Evolutionary conservation across 345 rosid genomes (phyloP).

Genomic region (Litchi chinensis): DNA sequence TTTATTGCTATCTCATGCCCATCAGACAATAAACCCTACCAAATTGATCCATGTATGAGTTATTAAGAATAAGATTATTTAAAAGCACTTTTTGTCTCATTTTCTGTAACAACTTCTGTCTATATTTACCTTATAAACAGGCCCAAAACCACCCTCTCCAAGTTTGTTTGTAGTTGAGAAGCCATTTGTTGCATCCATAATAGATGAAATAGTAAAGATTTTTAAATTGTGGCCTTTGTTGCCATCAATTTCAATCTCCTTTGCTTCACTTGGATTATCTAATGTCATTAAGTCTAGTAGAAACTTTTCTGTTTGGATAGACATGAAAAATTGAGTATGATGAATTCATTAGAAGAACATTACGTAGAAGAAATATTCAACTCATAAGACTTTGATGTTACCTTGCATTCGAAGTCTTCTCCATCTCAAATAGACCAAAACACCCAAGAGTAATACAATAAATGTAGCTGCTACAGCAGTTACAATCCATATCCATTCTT

Average conservation of each 20-base stretch:
- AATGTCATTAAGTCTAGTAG: conserved; percentile 14
- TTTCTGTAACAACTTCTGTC: neutral
- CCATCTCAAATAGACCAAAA: neutral
- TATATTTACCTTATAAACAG: conserved; percentile 20
- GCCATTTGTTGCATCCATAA: conserved; percentile 16
- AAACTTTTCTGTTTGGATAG: neutral
- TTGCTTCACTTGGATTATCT: conserved; percentile 5
- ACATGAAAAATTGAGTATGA: neutral
- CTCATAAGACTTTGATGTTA: neutral
- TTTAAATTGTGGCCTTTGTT: conserved; percentile 8
- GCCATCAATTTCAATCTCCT: conserved; percentile 13
- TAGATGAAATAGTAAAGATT: neutral
- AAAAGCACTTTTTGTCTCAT: too few species aligned
- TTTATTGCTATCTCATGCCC: conserved; percentile 31
- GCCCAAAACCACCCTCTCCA: conserved; percentile 9
- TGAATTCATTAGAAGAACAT: neutral
- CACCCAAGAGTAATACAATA: neutral
- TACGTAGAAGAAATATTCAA: neutral
- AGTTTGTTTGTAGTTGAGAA: neutral
- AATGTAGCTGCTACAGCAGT: too few species aligned
- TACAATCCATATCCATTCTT: neutral
- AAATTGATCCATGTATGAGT: neutral
- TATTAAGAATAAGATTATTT: too few species aligned
- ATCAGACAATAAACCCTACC: conserved; percentile 12
- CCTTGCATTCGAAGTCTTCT: neutral